Conservation (phyloP, 78 protist species). For the Dictyostelium brefeldianum region DNA sequence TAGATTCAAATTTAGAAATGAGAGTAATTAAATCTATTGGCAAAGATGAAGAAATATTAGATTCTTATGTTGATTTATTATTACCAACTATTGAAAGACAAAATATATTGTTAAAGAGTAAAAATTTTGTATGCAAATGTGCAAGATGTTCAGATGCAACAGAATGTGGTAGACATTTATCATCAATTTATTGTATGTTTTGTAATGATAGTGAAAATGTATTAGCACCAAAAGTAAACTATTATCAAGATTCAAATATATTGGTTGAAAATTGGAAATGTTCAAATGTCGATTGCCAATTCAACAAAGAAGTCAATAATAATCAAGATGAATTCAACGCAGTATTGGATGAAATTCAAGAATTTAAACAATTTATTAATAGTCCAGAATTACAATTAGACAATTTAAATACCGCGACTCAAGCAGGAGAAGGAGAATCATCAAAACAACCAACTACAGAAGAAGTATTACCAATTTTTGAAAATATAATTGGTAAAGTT, state of each 20-base stretch:
- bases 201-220: slow-evolving; percentile 21
- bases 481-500: background rate
- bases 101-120: slow-evolving; percentile 14
- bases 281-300: background rate
- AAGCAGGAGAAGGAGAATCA: background rate
- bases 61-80: slow-evolving; percentile 63
- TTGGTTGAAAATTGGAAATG: slow-evolving; percentile 34
- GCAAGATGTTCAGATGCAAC: slow-evolving; percentile 40
- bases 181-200: slow-evolving; percentile 30
- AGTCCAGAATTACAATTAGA: background rate
- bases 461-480: background rate
- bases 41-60: slow-evolving; percentile 21
- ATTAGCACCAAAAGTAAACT: slow-evolving; percentile 35
- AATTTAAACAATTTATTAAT: slow-evolving; percentile 14
- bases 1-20: slow-evolving; percentile 40
- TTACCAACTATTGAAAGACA: slow-evolving; percentile 69
- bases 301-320: background rate
- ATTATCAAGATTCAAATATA: background rate
- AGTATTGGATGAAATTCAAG: background rate
- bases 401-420: background rate
- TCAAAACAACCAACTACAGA: background rate
- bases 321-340: background rate
- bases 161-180: slow-evolving; percentile 23
- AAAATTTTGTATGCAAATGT: slow-evolving; percentile 59
- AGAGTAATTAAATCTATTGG: slow-evolving; percentile 21